Evolutionary conservation across 208 protist genomes (phyloP).

Genomic region (Acanthamoeba sp.): DNA sequence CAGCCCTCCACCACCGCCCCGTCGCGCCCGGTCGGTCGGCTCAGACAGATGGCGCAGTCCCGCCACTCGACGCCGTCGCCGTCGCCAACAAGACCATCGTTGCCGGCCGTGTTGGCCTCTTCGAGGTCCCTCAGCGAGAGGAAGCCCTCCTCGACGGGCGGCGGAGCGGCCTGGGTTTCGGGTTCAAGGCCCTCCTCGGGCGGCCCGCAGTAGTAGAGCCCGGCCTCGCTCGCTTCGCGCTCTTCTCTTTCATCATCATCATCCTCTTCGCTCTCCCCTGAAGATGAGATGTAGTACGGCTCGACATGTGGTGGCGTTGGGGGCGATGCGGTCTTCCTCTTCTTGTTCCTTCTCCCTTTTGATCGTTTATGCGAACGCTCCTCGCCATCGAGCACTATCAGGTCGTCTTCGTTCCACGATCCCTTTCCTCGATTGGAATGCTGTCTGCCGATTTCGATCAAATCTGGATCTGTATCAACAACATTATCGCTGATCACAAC

Average conservation of each 20-base stretch:
- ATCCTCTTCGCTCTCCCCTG: background rate
- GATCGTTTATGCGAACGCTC: background rate
- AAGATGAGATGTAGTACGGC: background rate
- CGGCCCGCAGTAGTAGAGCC: background rate
- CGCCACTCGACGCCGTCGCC: background rate
- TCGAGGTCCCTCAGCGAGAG: constrained; percentile 30
- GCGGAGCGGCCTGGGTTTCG: background rate
- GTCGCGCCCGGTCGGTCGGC: background rate
- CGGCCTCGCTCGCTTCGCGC: background rate
- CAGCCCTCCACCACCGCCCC: constrained; percentile 62
- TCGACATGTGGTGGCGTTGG: background rate
- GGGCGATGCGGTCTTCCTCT: background rate
- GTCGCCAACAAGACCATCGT: background rate
- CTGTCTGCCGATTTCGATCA: background rate
- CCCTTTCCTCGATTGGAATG: background rate
- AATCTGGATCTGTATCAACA: background rate
- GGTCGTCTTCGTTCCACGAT: background rate
- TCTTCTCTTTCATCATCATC: background rate
- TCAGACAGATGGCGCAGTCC: constrained; percentile 30
- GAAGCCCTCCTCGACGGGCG: background rate
- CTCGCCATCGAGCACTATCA: background rate
- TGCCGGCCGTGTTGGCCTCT: background rate
- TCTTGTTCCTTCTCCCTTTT: background rate
- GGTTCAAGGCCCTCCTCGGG: background rate
- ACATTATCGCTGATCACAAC: background rate